A percentile compares a stretch with the other conserved stretches of the same genome.
phyloP scores from a whole-genome alignment of 768 basidiomycete species.

The Amyloporia xantha region DNA sequence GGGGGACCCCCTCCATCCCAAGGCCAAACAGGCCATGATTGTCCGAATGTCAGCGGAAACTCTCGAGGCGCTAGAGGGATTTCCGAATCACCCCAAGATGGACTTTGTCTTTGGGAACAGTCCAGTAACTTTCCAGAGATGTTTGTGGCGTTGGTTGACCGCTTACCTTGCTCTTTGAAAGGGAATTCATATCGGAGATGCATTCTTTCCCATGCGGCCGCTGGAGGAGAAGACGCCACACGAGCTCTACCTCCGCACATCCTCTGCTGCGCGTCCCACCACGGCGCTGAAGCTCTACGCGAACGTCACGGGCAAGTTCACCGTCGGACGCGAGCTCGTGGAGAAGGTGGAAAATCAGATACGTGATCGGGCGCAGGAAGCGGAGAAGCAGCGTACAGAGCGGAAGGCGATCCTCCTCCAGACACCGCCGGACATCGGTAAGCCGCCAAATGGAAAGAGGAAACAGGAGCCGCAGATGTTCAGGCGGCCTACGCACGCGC shows the following conservation, averaged over 20 bases:
- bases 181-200: slow-evolving; percentile 62
- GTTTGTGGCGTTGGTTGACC: neutral
- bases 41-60: slow-evolving; percentile 70
- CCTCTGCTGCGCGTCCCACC: slow-evolving; percentile 49
- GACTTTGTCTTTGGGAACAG: slow-evolving; percentile 56
- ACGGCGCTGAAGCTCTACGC: slow-evolving; percentile 69
- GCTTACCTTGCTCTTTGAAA: slow-evolving; percentile 18
- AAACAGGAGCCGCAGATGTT: slow-evolving; percentile 25
- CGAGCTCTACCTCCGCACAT: slow-evolving; percentile 66
- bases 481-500: neutral
- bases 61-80: slow-evolving; percentile 56
- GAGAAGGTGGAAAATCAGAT: slow-evolving; percentile 35
- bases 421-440: slow-evolving; percentile 24
- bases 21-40: slow-evolving; percentile 68
- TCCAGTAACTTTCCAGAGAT: slow-evolving; percentile 38
- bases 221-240: slow-evolving; percentile 50
- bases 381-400: slow-evolving; percentile 43
- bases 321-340: slow-evolving; percentile 56
- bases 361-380: slow-evolving; percentile 29
- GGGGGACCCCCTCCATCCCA: slow-evolving; percentile 49
- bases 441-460: slow-evolving; percentile 24
- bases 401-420: slow-evolving; percentile 40
- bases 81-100: slow-evolving; percentile 37
- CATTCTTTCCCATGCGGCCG: slow-evolving; percentile 54
- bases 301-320: slow-evolving; percentile 67